phyloP scores from a whole-genome alignment of 192 early-diverging fungal species.

The Martensiomyces pterosporus region DNA sequence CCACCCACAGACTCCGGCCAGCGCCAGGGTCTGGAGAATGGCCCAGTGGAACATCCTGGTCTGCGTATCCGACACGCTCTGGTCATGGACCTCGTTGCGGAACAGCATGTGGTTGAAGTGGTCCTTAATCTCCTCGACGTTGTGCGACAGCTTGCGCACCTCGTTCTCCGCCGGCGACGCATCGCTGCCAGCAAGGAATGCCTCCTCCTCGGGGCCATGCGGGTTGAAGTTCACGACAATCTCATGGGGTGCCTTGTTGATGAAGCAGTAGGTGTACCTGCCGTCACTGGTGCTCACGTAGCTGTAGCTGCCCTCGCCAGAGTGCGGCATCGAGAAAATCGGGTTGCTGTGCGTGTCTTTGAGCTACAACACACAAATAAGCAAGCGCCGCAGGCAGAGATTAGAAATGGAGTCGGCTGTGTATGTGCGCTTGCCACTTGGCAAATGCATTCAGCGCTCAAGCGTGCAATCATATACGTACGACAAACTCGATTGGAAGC shows the following conservation, averaged over 20 bases:
- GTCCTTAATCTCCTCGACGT: slow-evolving; percentile 45
- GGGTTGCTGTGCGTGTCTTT: slow-evolving; percentile 29
- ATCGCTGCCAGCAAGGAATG: slow-evolving; percentile 22
- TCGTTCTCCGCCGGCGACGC: slow-evolving; percentile 39
- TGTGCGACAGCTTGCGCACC: slow-evolving; percentile 45
- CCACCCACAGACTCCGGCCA: slow-evolving; percentile 46
- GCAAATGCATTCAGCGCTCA: too few species aligned
- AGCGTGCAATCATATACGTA: slow-evolving; percentile 7
- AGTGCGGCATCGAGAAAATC: slow-evolving; percentile 38
- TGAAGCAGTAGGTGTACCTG: slow-evolving; percentile 47
- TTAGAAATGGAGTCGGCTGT: not conserved
- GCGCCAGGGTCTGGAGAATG: slow-evolving; percentile 35
- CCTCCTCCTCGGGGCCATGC: slow-evolving; percentile 43
- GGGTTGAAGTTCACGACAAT: slow-evolving; percentile 50
- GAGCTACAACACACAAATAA: slow-evolving; percentile 10
- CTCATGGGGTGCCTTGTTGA: slow-evolving; percentile 40
- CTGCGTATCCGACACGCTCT: slow-evolving; percentile 41
- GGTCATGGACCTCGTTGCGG: slow-evolving; percentile 47
- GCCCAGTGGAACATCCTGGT: slow-evolving; percentile 46
- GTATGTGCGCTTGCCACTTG: too few species aligned
- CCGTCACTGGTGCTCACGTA: slow-evolving; percentile 33
- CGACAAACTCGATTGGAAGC: slow-evolving; percentile 39
- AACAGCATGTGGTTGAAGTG: slow-evolving; percentile 50
- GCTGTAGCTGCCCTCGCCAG: slow-evolving; percentile 42
- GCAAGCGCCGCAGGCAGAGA: not conserved